Conservation (phyloP, 2,329 filamentous ascomycete species). For the Phyllosticta citriasiana region DNA sequence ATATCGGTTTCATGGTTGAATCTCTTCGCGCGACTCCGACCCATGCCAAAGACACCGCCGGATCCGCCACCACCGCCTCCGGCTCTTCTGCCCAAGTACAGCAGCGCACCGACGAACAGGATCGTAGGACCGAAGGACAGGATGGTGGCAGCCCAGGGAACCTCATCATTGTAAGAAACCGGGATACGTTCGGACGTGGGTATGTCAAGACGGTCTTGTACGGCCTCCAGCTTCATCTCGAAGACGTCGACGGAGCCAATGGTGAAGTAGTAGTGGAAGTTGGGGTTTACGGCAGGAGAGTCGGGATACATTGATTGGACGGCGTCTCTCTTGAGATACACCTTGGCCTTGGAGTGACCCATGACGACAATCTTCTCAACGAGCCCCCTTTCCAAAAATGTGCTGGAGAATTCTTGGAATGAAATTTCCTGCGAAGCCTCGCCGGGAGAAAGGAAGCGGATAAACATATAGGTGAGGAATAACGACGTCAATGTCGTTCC, state of each 20-base stretch:
- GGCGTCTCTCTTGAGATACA: conserved; percentile 69
- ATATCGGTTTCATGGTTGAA: conserved; percentile 96
- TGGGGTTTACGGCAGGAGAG: conserved; percentile 55
- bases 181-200: conserved; percentile 83
- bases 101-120: conserved; percentile 71
- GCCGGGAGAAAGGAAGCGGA: conserved; percentile 54
- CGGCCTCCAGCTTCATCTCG: conserved; percentile 76
- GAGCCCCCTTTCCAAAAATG: conserved; percentile 90
- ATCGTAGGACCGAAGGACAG: conserved; percentile 80
- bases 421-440: conserved; percentile 74
- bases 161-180: conserved; percentile 74
- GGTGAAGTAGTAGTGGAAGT: conserved; percentile 83
- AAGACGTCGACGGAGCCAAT: conserved; percentile 93
- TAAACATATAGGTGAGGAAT: conserved; percentile 53
- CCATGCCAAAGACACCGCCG: conserved; percentile 87
- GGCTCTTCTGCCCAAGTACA: conserved; percentile 70
- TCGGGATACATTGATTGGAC: conserved; percentile 65
- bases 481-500: conserved; percentile 47
- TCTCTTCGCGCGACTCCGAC: conserved; percentile 88
- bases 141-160: conserved; percentile 60
- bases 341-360: conserved; percentile 65
- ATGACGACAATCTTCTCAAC: conserved; percentile 86
- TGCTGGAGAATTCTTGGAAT: conserved; percentile 91
- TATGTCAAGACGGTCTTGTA: conserved; percentile 79
- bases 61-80: conserved; percentile 49